Evolutionary conservation across 2,329 filamentous ascomycete genomes (phyloP).

Genomic region (Colletotrichum navitas): DNA sequence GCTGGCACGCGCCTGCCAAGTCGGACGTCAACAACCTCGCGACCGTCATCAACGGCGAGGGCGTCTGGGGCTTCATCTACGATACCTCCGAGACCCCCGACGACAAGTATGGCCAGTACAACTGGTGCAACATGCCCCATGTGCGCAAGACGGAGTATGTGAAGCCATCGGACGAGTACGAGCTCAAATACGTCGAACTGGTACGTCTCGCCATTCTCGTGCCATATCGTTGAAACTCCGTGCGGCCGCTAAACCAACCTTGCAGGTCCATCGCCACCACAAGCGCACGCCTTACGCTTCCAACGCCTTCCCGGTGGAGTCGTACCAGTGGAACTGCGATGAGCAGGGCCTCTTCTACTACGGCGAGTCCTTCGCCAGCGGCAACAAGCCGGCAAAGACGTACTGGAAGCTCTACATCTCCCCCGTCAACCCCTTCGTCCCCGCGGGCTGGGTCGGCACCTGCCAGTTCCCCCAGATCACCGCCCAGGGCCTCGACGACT

Average conservation of each 20-base stretch:
- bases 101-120: constrained; percentile 73
- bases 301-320: constrained; percentile 82
- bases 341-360: constrained; percentile 79
- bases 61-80: constrained; percentile 81
- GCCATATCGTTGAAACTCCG: background rate
- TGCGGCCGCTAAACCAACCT: background rate
- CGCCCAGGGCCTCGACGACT: constrained; percentile 76
- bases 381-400: constrained; percentile 61
- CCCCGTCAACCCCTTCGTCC: constrained; percentile 74
- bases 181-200: constrained; percentile 81
- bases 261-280: constrained; percentile 82
- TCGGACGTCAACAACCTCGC: constrained; percentile 72
- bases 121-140: constrained; percentile 92
- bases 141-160: constrained; percentile 76
- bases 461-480: constrained; percentile 90
- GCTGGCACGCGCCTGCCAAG: constrained; percentile 70
- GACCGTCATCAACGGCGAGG: constrained; percentile 67
- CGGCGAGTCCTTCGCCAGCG: constrained; percentile 67
- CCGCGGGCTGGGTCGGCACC: constrained; percentile 76
- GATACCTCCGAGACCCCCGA: constrained; percentile 72
- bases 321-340: constrained; percentile 79
- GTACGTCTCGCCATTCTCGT: constrained; percentile 57
- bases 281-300: constrained; percentile 85
- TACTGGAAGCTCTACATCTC: constrained; percentile 77
- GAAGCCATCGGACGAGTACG: constrained; percentile 65